phyloP scores from a whole-genome alignment of 2,329 filamentous ascomycete species.

The Pyricularia sp. region DNA sequence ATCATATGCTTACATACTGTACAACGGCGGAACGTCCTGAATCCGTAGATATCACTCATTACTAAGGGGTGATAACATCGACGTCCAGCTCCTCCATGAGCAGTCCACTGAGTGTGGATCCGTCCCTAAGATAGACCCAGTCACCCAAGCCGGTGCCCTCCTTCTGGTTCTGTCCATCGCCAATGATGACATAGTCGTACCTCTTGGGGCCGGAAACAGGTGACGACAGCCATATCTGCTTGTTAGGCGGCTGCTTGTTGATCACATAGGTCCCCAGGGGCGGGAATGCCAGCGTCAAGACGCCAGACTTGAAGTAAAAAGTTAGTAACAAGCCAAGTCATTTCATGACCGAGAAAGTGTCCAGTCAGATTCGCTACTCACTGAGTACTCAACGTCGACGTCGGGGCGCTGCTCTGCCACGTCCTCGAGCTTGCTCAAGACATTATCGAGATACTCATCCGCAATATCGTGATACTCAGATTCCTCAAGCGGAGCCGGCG shows the following conservation, averaged over 20 bases:
- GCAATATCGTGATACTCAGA: conserved; percentile 68
- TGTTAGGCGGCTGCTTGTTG: conserved; percentile 98
- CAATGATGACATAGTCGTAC: conserved; percentile 75
- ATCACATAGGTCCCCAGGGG: conserved; percentile 76
- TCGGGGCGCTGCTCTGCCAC: conserved; percentile 64
- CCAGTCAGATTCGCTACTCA: conserved; percentile 34
- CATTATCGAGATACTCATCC: conserved; percentile 59
- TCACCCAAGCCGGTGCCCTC: conserved; percentile 63
- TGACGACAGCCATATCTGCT: conserved; percentile 93
- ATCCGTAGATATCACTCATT: not conserved
- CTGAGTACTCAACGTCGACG: conserved; percentile 82
- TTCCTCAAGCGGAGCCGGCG: conserved; percentile 45
- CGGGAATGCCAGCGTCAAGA: conserved; percentile 66
- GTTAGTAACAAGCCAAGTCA: not conserved
- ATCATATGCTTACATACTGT: not conserved
- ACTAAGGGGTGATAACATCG: conserved; percentile 30
- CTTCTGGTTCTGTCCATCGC: conserved; percentile 69
- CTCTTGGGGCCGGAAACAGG: conserved; percentile 87
- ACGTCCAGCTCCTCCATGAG: conserved; percentile 69
- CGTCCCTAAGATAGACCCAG: conserved; percentile 86
- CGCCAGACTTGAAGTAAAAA: conserved; percentile 55
- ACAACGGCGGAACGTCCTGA: not conserved
- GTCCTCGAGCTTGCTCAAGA: conserved; percentile 56
- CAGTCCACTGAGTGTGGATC: conserved; percentile 63
- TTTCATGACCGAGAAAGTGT: not conserved